These are phyloP conservation scores for Colletotrichum sp. DNA, from an alignment of 2,329 filamentous ascomycete genomes.

Conservation along the genomic window DNA sequence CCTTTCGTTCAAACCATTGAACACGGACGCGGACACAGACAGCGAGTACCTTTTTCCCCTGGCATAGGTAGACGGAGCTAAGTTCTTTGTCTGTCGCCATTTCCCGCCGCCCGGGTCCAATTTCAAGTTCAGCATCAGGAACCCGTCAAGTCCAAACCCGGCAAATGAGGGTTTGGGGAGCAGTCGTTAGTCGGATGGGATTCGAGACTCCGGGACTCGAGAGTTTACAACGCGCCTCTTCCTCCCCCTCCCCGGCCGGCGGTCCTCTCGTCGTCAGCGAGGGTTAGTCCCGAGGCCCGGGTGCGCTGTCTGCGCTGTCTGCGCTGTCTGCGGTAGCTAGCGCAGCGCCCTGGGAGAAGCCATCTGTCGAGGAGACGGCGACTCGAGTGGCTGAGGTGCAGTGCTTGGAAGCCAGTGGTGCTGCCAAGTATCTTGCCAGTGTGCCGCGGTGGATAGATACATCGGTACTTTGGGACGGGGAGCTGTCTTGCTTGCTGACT, in stretches of 20 bases:
- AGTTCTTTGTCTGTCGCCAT: slow-evolving; percentile 1
- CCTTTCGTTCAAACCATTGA: neutral
- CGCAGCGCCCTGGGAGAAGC: neutral
- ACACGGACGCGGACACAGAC: neutral
- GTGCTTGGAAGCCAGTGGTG: neutral
- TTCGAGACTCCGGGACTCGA: neutral
- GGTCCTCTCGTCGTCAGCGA: neutral
- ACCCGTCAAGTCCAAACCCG: neutral
- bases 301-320: neutral
- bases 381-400: neutral
- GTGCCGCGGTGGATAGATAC: neutral
- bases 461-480: neutral
- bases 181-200: neutral
- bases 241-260: no score
- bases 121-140: neutral
- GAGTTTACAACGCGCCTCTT: neutral
- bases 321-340: neutral
- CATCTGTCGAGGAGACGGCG: neutral
- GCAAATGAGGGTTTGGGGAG: neutral
- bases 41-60: neutral
- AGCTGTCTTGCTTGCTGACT: neutral
- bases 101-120: neutral
- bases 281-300: neutral
- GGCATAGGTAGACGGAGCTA: neutral
- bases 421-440: neutral